phyloP scores from a whole-genome alignment of 2,329 filamentous ascomycete species.

The Microthyrium microscopicum region DNA sequence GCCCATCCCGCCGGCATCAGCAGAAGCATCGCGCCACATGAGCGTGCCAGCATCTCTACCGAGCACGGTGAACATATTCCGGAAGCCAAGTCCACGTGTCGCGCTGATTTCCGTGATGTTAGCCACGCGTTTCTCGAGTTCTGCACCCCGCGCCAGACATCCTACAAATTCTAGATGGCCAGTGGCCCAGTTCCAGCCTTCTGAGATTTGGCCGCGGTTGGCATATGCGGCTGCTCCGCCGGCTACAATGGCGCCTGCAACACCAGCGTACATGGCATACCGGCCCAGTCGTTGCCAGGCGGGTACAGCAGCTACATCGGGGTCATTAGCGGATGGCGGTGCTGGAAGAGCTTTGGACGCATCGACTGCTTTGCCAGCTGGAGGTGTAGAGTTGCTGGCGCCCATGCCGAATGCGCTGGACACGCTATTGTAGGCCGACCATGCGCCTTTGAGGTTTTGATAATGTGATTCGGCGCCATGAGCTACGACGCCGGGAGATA shows the following conservation, averaged over 20 bases:
- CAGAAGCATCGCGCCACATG: too few relatives aligned
- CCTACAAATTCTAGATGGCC: conserved; percentile 91
- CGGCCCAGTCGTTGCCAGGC: conserved; percentile 69
- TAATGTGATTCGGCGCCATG: conserved; percentile 79
- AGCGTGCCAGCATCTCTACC: conserved; percentile 46
- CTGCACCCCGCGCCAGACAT: conserved; percentile 68
- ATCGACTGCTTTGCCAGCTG: too few relatives aligned
- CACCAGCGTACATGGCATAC: conserved; percentile 72
- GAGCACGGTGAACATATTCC: conserved; percentile 74
- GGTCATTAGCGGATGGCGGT: conserved; percentile 18
- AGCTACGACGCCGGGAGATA: conserved; percentile 66
- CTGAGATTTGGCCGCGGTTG: conserved; percentile 49
- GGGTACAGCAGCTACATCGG: conserved; percentile 27
- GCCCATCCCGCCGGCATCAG: too few relatives aligned
- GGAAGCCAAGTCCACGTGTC: conserved; percentile 58
- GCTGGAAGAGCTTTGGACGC: conserved; percentile 7
- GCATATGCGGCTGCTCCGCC: conserved; percentile 74
- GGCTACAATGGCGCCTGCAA: conserved; percentile 61
- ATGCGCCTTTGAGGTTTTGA: conserved; percentile 52
- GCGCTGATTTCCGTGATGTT: conserved; percentile 46
- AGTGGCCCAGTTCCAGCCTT: conserved; percentile 65
- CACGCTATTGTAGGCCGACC: conserved; percentile 49
- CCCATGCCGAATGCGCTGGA: conserved; percentile 39
- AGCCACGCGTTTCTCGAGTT: conserved; percentile 59
- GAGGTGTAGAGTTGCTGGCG: too few relatives aligned